Base-by-base conservation (phyloP, 768 basidiomycete genomes). In the Austroboletus festivus region DNA sequence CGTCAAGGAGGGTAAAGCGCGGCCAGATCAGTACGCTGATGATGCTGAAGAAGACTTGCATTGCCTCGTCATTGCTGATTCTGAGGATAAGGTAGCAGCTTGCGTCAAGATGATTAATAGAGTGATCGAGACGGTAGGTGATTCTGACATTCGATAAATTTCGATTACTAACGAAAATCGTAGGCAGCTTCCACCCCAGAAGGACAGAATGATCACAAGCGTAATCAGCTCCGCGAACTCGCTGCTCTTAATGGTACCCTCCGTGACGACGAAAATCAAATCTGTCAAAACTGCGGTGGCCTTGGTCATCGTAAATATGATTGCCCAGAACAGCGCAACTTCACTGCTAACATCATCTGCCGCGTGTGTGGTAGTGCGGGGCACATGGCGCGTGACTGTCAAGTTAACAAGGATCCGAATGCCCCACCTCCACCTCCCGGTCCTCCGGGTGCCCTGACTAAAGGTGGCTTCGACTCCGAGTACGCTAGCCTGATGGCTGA, bases 1-100 rank as follows among this genome's bases (percentile, higher is more conserved):
- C 65, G 93, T 98, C 35, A 99, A 99, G 71, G 96, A 98, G 72
- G 96, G 96, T 51, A 99, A 99, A 71, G 90, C 91, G 38, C 78
- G 94, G 55, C 90, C 92, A 44, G 94, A 95, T 68, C 90, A 90
- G 62, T 94, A 80, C 63, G 91, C 93, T 15, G 93, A 93, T 61
- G 96, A 99, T 67, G 93, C 93, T 61, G 94, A 98, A 69, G 96
- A 99, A 71, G 96, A 98, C 71, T 81, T 99, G 52, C 96, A 99
- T 69, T 98, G 96, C 74, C 83, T 98, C 48, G 86, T 99, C 64
- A 86, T 90, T 67, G 94, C 82, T 66, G 96, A 99, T 48, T 73
- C 85, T 39, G 89, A 94, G 46, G 93, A 93, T 34, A 95, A 95
- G 68, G 96, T 99, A 55, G 75, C 81, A 57, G 72, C 77, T 12